Conservation (phyloP, 352 stramenopile species). For the Globisporangium lucens region DNA sequence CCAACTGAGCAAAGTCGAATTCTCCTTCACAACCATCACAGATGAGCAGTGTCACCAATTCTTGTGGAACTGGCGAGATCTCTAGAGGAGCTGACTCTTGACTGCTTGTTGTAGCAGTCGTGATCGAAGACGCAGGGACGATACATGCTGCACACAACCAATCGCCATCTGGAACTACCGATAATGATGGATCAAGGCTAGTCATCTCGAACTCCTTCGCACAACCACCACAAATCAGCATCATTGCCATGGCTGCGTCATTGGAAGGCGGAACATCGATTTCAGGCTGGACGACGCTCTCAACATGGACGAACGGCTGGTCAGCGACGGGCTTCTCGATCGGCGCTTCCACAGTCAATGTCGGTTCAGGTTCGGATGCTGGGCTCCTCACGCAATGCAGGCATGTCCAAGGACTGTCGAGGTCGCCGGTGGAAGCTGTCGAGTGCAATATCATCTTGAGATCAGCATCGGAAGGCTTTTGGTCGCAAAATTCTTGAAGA, state of each 20-base stretch:
- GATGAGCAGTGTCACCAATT: slow-evolving; percentile 30
- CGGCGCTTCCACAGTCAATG: neutral
- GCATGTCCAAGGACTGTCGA: slow-evolving; percentile 3
- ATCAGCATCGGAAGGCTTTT: slow-evolving; percentile 22
- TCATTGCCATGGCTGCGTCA: neutral
- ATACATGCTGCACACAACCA: slow-evolving; percentile 24
- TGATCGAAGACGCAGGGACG: neutral
- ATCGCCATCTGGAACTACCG: slow-evolving; percentile 21
- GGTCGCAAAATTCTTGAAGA: slow-evolving; percentile 41
- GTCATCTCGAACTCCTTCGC: slow-evolving; percentile 22
- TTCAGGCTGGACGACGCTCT: neutral
- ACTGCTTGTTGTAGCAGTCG: neutral
- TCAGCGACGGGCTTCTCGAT: neutral
- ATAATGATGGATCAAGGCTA: slow-evolving; percentile 8
- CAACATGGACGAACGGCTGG: neutral
- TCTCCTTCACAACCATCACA: slow-evolving; percentile 40
- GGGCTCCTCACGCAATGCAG: neutral
- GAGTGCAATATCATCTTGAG: slow-evolving; percentile 20
- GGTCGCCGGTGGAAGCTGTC: neutral
- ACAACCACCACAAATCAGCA: slow-evolving; percentile 29
- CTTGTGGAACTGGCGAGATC: neutral
- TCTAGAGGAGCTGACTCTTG: neutral
- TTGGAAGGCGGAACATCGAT: neutral
- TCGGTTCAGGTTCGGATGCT: neutral
- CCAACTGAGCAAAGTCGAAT: slow-evolving; percentile 26